Base-by-base conservation (phyloP, 495 filamentous ascomycete species). In the Thozetella sp. region DNA sequence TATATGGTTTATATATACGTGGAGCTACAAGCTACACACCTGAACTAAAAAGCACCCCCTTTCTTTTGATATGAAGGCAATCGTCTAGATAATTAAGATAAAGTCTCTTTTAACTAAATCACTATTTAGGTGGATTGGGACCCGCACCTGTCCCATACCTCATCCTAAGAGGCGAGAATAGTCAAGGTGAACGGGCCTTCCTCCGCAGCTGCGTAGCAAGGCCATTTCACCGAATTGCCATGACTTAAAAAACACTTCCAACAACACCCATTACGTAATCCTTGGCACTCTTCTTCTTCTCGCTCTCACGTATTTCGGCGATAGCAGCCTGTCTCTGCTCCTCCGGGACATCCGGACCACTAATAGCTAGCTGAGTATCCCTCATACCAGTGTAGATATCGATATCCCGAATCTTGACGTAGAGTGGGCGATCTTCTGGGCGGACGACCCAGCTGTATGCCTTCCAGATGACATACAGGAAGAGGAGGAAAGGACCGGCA, bases 321-420 rank as follows among this genome's bases (percentile, higher is more conserved):
- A 89, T 6, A 37, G 15, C 15, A 15, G 30, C 30, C 3, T 67
- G 57, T 1, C 80, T 81, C 67, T 76, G 75, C 69, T 92, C 90
- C 3, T 80, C 80, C 4, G 80, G 70, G 68, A 93, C 91, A 58
- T 92, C 85, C 20, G 83, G 84, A 57, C 91, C 76, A 56, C 93
- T 69, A 53, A 85, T 77, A 30, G 75, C 76, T 19, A 91, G 67
- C 72, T 93, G 88, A 40, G 92, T 60, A 43, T 93, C 88, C 3
- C 91, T 80, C 37, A 87, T 82, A 26, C 91, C 91, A 2, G 89
- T 92, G n/a, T 77, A 70, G 59, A 94, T 65, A 73, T 94, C 91
- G 83, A 93, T 91, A 55, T 89, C 78, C 27, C 73, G 69, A 6
- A 74, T 64, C 22, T 81, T 72, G 51, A 92, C 72, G 61, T 92